These are phyloP conservation scores for Agaricus blazei DNA, from an alignment of 768 basidiomycete species.

Conservation along the genomic window DNA sequence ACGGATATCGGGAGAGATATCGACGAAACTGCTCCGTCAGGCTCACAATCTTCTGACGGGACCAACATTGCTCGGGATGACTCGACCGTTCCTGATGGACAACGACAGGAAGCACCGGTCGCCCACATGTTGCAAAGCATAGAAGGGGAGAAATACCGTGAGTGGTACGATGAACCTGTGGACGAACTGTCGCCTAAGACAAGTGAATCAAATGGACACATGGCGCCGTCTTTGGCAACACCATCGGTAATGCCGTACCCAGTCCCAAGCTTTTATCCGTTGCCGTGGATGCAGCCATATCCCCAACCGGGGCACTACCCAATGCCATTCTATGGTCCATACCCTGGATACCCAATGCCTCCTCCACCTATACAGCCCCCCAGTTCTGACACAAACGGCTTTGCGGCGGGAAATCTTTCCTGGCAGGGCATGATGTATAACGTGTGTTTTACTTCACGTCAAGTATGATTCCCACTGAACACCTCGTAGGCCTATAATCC, in stretches of 20 bases:
- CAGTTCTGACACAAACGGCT: conserved; percentile 32
- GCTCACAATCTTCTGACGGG: background rate
- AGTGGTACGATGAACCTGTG: conserved; percentile 12
- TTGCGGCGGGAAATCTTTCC: conserved; percentile 23
- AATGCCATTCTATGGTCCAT: conserved; percentile 44
- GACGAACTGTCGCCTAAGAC: background rate
- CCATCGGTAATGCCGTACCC: conserved; percentile 25
- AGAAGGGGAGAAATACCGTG: conserved; percentile 5
- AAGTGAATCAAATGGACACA: background rate
- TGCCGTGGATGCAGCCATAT: conserved; percentile 51
- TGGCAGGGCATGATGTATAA: conserved; percentile 43
- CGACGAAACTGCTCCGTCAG: background rate
- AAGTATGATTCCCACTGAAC: conserved; percentile 2
- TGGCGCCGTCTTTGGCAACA: background rate
- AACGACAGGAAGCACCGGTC: background rate
- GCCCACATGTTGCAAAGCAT: background rate
- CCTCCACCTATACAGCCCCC: conserved; percentile 20
- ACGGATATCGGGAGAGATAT: background rate
- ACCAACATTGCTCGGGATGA: background rate
- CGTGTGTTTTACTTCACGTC: conserved; percentile 28
- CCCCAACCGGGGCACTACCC: conserved; percentile 47
- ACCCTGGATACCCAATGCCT: conserved; percentile 38
- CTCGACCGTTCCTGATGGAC: background rate
- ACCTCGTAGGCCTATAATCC: conserved; percentile 40
- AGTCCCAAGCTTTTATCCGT: conserved; percentile 34